phyloP scores from a whole-genome alignment of 129 eudicot species.

The Tagetes erecta region DNA sequence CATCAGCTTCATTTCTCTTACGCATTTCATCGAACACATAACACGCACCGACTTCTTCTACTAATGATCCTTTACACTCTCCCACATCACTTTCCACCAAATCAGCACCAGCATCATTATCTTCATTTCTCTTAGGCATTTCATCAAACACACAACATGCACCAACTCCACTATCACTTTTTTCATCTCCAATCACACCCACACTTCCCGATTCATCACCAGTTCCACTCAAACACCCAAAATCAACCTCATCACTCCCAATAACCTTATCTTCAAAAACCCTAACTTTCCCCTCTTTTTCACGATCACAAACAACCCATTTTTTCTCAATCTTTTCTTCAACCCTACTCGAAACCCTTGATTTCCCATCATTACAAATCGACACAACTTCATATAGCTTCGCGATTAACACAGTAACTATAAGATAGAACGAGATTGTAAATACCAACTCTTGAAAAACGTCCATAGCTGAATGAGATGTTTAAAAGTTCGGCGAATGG shows the following conservation, averaged over 20 bases:
- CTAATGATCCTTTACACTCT: not conserved
- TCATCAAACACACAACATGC: constrained; percentile 27
- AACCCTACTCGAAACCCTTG: constrained; percentile 8
- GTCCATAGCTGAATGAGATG: constrained; percentile 33
- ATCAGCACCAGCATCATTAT: constrained; percentile 2
- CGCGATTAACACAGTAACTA: constrained; percentile 40
- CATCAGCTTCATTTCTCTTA: too few species aligned
- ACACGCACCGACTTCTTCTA: constrained; percentile 16
- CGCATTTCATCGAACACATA: too few species aligned
- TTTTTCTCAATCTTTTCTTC: constrained; percentile 30
- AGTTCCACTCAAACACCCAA: not conserved
- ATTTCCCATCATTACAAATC: constrained; percentile 21
- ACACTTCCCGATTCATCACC: constrained; percentile 31
- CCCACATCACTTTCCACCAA: constrained; percentile 26
- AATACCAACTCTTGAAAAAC: constrained; percentile 48
- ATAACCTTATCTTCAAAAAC: constrained; percentile 21
- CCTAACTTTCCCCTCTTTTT: not conserved
- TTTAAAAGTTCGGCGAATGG: not conserved
- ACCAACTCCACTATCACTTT: constrained; percentile 36
- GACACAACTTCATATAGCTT: constrained; percentile 43
- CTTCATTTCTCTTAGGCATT: constrained; percentile 23
- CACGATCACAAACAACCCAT: constrained; percentile 28
- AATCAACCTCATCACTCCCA: constrained; percentile 17
- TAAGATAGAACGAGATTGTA: constrained; percentile 41
- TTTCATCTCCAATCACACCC: constrained; percentile 30